These are phyloP conservation scores for Sphaerobolus stellatus DNA, from an alignment of 1,284 basidiomycete genomes.

Conservation along the genomic window DNA sequence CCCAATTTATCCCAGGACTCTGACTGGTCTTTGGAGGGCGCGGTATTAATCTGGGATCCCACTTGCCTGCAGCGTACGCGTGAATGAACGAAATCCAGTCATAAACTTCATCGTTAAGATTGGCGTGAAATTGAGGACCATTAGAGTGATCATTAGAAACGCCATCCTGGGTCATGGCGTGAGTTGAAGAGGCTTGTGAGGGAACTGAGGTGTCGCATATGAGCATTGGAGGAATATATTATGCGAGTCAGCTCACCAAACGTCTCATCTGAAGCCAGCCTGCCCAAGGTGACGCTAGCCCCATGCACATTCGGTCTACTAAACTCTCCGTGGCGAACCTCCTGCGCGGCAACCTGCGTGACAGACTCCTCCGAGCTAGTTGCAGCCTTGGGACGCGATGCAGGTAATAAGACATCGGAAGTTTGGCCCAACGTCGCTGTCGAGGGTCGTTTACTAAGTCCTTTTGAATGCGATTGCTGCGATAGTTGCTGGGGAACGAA, in stretches of 20 bases:
- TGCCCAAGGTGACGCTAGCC: background rate
- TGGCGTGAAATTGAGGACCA: background rate
- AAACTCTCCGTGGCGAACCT: background rate
- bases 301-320: conserved; percentile 1
- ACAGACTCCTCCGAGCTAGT: background rate
- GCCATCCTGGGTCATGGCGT: background rate
- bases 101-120: conserved; percentile 10
- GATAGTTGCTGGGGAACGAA: conserved; percentile 6
- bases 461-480: background rate
- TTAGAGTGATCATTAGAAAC: background rate
- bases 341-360: background rate
- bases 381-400: background rate
- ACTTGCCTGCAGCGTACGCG: conserved; percentile 74
- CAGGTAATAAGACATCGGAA: conserved; percentile 6
- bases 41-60: conserved; percentile 78
- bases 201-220: background rate
- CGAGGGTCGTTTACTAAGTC: conserved; percentile 9
- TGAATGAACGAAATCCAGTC: conserved; percentile 78
- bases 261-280: background rate
- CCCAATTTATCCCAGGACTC: background rate
- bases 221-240: too few relatives aligned
- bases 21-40: conserved; percentile 46
- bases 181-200: background rate
- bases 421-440: conserved; percentile 9
- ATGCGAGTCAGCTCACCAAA: too few relatives aligned